These are phyloP conservation scores for Yamadazyma songkhlaensis DNA, from an alignment of 1,139 yeast species.

Conservation along the genomic window DNA sequence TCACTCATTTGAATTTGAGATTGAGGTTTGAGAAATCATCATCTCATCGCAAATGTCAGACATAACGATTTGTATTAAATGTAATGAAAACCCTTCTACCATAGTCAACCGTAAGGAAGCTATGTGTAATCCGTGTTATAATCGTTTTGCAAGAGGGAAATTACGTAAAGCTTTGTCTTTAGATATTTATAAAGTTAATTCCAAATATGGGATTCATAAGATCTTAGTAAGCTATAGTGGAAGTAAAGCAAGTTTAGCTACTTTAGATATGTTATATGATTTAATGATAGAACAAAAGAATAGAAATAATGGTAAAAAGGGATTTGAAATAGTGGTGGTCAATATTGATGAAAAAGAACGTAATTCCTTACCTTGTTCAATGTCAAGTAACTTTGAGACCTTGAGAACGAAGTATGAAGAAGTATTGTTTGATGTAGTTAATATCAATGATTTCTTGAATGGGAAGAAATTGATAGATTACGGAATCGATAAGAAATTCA, in stretches of 20 bases:
- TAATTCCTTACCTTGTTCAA: constrained; percentile 15
- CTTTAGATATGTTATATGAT: constrained; percentile 65
- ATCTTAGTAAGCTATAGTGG: constrained; percentile 63
- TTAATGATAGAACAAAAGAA: constrained; percentile 62
- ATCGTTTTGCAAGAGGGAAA: constrained; percentile 70
- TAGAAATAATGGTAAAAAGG: constrained; percentile 63
- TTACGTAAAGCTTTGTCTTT: constrained; percentile 74
- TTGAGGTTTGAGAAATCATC: neutral
- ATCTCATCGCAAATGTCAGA: constrained; percentile 3
- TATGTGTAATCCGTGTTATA: constrained; percentile 70
- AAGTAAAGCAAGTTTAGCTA: constrained; percentile 63
- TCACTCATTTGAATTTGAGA: neutral
- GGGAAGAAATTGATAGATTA: constrained; percentile 25
- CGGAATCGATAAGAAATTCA: constrained; percentile 24
- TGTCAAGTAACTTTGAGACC: constrained; percentile 17
- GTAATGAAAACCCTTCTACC: constrained; percentile 46
- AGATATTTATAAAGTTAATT: constrained; percentile 62
- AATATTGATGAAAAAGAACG: constrained; percentile 43
- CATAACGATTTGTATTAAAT: constrained; percentile 31
- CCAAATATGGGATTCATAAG: constrained; percentile 34
- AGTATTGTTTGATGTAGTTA: constrained; percentile 18
- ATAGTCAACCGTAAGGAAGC: constrained; percentile 64
- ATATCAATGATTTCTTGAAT: constrained; percentile 27
- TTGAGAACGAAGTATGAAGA: constrained; percentile 29
- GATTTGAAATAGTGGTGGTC: constrained; percentile 60